Evolutionary conservation across 2,329 filamentous ascomycete species (phyloP).

Genomic region (Botrytis elliptica): DNA sequence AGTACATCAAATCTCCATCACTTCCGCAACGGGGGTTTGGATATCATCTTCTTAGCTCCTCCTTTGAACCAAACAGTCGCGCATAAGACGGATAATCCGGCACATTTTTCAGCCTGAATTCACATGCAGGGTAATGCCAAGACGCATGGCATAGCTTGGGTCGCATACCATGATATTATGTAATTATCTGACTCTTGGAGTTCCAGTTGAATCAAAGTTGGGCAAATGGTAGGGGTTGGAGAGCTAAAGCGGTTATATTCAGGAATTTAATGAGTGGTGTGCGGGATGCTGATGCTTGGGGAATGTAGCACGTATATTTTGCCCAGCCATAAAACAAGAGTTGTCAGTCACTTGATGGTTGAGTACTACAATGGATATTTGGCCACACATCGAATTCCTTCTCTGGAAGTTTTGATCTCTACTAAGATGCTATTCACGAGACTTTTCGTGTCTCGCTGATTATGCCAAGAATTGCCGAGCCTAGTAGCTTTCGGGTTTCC

Average conservation of each 20-base stretch:
- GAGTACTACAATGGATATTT: too few relatives aligned
- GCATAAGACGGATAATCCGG: not conserved
- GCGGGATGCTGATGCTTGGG: not conserved
- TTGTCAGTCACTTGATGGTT: not conserved
- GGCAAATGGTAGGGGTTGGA: not conserved
- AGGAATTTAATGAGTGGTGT: not conserved
- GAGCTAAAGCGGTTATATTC: not conserved
- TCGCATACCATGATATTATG: not conserved
- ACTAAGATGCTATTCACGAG: not conserved
- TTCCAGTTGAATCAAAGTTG: not conserved
- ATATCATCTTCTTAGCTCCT: not conserved
- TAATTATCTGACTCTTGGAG: not conserved
- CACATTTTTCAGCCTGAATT: not conserved
- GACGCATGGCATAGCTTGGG: conserved; percentile 3
- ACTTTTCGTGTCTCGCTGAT: not conserved
- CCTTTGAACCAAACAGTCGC: not conserved
- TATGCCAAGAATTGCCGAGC: not conserved
- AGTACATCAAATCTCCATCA: not conserved
- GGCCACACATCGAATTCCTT: not conserved
- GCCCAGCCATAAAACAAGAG: not conserved
- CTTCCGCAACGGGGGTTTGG: too few relatives aligned
- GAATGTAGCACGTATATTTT: not conserved
- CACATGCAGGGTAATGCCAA: not conserved
- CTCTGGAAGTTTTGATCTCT: not conserved
- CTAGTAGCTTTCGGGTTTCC: not conserved